A percentile compares a stretch with the other conserved stretches of the same genome.
Evolutionary conservation across 208 protist species (phyloP).

Genomic region (Acanthamoeba sp.): DNA sequence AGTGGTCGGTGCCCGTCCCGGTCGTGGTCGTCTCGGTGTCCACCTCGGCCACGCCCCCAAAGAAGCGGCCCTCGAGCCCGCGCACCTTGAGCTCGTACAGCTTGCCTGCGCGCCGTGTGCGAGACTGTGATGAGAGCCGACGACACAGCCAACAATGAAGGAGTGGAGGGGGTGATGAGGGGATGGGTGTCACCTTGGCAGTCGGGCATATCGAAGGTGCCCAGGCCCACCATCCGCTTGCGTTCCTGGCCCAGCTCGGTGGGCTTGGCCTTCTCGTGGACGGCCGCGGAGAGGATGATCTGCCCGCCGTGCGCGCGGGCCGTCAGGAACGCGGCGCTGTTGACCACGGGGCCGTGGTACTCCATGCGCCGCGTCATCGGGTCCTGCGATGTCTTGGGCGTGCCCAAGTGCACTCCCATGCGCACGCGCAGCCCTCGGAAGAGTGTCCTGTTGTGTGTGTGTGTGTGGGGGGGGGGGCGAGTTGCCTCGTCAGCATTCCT

Average conservation of each 20-base stretch:
- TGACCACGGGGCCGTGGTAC: slow-evolving; percentile 10
- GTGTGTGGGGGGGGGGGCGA: not conserved
- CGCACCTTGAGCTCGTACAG: slow-evolving; percentile 20
- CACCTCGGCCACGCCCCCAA: not conserved
- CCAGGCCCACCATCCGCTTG: not conserved
- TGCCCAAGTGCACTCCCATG: slow-evolving; percentile 31
- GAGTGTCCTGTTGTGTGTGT: not conserved
- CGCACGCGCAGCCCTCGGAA: slow-evolving; percentile 1
- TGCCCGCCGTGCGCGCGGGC: slow-evolving; percentile 26
- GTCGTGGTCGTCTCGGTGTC: not conserved
- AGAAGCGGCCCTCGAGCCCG: slow-evolving; percentile 36
- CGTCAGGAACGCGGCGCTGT: slow-evolving; percentile 12
- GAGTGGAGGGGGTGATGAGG: no score
- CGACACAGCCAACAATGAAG: no score
- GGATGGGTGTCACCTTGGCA: not conserved
- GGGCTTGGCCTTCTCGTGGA: not conserved
- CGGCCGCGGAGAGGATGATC: not conserved
- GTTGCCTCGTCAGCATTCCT: no score
- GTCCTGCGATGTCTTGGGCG: not conserved
- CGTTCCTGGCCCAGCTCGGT: not conserved
- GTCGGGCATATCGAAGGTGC: not conserved
- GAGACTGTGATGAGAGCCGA: not conserved
- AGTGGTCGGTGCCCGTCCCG: not conserved
- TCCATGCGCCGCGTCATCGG: slow-evolving; percentile 25
- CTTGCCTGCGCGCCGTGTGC: not conserved